These are phyloP conservation scores for Ascochyta clinopodiicola DNA, from an alignment of 2,329 filamentous ascomycete species.

Conservation along the genomic window DNA sequence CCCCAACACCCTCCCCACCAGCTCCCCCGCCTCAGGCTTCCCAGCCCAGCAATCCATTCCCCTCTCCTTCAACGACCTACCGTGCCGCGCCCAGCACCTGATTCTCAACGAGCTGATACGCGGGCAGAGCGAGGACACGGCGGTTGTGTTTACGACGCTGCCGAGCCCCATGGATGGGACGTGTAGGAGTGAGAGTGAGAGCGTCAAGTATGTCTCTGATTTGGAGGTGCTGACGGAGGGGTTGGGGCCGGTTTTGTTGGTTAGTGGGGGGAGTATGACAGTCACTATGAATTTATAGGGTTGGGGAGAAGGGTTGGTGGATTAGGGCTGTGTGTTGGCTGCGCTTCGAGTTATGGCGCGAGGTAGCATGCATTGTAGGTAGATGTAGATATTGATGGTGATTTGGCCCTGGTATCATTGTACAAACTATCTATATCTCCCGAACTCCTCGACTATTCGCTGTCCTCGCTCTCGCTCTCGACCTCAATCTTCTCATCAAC, in stretches of 20 bases:
- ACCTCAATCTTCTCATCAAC: slow-evolving; percentile 23
- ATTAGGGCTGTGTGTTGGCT: neutral
- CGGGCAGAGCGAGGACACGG: slow-evolving; percentile 58
- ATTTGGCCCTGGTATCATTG: slow-evolving; percentile 20
- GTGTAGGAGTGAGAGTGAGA: slow-evolving; percentile 71
- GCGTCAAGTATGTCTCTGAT: slow-evolving; percentile 76
- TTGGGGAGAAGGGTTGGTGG: neutral
- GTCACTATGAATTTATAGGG: slow-evolving; percentile 75
- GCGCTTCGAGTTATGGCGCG: neutral
- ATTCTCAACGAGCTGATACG: slow-evolving; percentile 86
- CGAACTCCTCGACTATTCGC: slow-evolving; percentile 19
- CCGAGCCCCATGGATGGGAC: slow-evolving; percentile 83
- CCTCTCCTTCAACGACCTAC: slow-evolving; percentile 85
- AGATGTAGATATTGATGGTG: neutral
- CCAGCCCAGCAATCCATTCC: slow-evolving; percentile 68
- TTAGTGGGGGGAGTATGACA: slow-evolving; percentile 89
- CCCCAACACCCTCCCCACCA: neutral
- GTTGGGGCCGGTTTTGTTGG: slow-evolving; percentile 76
- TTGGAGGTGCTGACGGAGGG: slow-evolving; percentile 79
- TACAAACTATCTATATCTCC: neutral
- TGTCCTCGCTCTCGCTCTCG: slow-evolving; percentile 29
- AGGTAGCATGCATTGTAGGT: neutral
- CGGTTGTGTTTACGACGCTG: slow-evolving; percentile 82
- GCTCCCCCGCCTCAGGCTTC: slow-evolving; percentile 49
- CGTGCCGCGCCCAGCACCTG: slow-evolving; percentile 82